Evolutionary conservation across 2,329 filamentous ascomycete species (phyloP).

Genomic region (Scedosporium minutisporum): DNA sequence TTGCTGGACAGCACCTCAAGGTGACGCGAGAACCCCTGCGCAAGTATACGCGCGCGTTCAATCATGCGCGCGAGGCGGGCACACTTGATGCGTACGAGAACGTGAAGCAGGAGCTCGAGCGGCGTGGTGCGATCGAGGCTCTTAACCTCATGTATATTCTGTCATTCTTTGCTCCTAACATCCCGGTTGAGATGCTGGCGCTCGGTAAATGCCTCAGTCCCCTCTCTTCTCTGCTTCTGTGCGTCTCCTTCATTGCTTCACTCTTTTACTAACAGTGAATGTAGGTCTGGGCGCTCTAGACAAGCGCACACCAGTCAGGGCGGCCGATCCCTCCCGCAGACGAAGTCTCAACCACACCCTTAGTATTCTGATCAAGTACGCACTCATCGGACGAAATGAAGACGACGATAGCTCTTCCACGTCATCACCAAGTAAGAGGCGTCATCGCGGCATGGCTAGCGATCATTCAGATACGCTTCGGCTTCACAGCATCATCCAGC

Average conservation of each 20-base stretch:
- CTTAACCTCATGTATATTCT: constrained; percentile 56
- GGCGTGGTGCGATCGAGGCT: constrained; percentile 39
- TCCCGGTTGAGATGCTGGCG: constrained; percentile 56
- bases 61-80: constrained; percentile 44
- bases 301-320: constrained; percentile 33
- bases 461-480: constrained; percentile 40
- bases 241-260: not conserved
- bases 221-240: not conserved
- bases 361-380: constrained; percentile 39
- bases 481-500: constrained; percentile 42
- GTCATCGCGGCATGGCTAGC: constrained; percentile 26
- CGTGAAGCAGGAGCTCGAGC: constrained; percentile 39
- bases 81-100: constrained; percentile 36
- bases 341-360: constrained; percentile 37
- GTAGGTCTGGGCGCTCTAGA: constrained; percentile 30
- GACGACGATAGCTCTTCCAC: constrained; percentile 28
- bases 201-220: constrained; percentile 28
- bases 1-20: constrained; percentile 52
- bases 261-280: not conserved
- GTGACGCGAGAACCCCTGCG: constrained; percentile 51
- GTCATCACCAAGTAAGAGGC: constrained; percentile 28
- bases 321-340: constrained; percentile 23
- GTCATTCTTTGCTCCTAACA: constrained; percentile 54
- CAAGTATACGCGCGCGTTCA: constrained; percentile 49
- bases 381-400: constrained; percentile 41